Conservation (phyloP, 306 rosid genomes). For the Pyrus bretschneideri region DNA sequence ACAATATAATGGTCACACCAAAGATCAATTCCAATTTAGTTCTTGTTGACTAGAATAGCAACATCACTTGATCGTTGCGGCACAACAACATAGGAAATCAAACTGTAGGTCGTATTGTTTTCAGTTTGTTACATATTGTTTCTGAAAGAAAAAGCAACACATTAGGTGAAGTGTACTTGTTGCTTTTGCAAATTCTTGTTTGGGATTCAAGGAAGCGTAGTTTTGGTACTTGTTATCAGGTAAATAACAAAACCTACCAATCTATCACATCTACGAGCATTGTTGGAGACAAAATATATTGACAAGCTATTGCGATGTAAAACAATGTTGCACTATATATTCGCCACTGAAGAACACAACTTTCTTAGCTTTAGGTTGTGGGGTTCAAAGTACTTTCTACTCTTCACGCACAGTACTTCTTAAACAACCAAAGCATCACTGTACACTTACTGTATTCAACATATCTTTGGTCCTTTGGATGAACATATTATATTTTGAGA, state of each 20-base stretch:
- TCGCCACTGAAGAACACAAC: not conserved
- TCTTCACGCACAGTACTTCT: not conserved
- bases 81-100: slow-evolving; percentile 26
- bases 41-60: not conserved
- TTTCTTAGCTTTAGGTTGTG: not conserved
- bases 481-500: not conserved
- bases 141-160: slow-evolving; percentile 38
- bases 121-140: slow-evolving; percentile 23
- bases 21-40: no score
- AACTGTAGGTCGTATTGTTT: slow-evolving; percentile 6
- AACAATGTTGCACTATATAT: not conserved
- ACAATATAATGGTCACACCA: not conserved
- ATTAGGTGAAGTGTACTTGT: slow-evolving; percentile 61
- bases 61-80: slow-evolving; percentile 20
- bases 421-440: not conserved
- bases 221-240: slow-evolving; percentile 18
- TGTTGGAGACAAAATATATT: slow-evolving; percentile 19
- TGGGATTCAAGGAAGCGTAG: slow-evolving; percentile 35
- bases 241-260: slow-evolving; percentile 11
- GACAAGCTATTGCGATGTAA: slow-evolving; percentile 6
- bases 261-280: slow-evolving; percentile 7
- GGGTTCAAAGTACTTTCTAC: not conserved
- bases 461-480: no score
- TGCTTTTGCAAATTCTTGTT: slow-evolving; percentile 48
- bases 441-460: not conserved